A percentile compares a stretch with the other conserved stretches of the same genome.
Conservation (phyloP, 768 basidiomycete genomes). For the Trametes coccinea region DNA sequence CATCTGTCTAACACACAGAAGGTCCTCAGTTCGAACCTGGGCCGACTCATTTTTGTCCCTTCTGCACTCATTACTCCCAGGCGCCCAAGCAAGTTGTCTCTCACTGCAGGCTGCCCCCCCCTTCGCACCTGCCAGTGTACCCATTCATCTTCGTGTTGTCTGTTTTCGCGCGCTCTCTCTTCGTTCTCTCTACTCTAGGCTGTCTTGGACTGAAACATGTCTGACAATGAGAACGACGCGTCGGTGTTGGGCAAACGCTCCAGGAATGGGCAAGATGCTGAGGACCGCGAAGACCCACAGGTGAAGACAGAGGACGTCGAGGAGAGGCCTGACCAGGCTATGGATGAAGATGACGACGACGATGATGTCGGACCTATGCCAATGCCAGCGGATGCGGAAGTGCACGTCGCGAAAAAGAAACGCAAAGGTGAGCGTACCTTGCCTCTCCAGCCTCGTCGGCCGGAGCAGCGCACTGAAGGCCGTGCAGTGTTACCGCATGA, state of each 20-base stretch:
- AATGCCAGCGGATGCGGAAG: conserved; percentile 51
- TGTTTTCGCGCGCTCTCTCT: no score
- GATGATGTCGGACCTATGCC: conserved; percentile 93
- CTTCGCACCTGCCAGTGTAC: no score
- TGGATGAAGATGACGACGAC: conserved; percentile 50
- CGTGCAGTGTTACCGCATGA: conserved; percentile 87
- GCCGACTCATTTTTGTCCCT: conserved; percentile 37
- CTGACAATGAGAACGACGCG: conserved; percentile 26
- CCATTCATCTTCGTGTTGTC: no score
- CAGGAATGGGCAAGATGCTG: conserved; percentile 18
- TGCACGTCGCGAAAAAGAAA: conserved; percentile 52
- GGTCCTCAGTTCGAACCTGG: conserved; percentile 73
- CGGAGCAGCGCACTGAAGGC: background rate
- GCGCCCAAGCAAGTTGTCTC: no score
- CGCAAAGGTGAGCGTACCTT: conserved; percentile 65
- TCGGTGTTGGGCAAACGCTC: conserved; percentile 30
- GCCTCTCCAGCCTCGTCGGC: background rate
- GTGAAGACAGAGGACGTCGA: conserved; percentile 18
- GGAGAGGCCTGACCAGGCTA: conserved; percentile 22
- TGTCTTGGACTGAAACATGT: conserved; percentile 15
- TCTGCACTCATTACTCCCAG: no score
- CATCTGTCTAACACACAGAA: conserved; percentile 84
- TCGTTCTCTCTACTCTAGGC: no score
- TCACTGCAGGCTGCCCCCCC: no score
- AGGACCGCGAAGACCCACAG: conserved; percentile 5